Evolutionary conservation across 2,329 filamentous ascomycete genomes (phyloP).

Genomic region (Mycosphaerella sp.): DNA sequence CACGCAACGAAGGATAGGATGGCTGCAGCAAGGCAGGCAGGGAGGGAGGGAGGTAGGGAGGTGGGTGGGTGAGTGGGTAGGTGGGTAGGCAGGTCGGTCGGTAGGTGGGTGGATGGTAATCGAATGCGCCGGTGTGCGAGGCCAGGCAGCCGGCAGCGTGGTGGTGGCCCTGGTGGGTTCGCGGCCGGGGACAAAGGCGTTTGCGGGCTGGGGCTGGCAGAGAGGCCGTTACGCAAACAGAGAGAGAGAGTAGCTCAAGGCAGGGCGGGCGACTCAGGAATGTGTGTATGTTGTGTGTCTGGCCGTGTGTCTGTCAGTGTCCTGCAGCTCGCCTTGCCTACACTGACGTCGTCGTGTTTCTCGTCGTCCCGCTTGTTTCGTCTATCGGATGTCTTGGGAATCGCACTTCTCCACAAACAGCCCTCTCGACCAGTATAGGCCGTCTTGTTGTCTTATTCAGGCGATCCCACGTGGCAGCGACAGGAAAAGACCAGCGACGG

Average conservation of each 20-base stretch:
- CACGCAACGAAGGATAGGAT: background rate
- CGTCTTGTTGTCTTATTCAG: background rate
- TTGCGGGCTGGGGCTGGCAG: background rate
- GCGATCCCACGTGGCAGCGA: slow-evolving; percentile 7
- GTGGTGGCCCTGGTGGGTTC: background rate
- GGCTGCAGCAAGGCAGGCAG: background rate
- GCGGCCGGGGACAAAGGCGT: background rate
- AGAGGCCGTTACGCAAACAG: slow-evolving; percentile 10
- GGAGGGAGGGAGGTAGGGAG: no score
- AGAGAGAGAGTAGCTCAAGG: background rate
- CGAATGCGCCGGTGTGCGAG: background rate
- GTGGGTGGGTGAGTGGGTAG: no score
- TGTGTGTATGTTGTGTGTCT: background rate
- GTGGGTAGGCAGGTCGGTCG: no score
- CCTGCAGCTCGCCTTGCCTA: background rate
- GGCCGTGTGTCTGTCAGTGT: no score
- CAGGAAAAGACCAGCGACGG: slow-evolving; percentile 5
- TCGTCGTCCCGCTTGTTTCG: background rate
- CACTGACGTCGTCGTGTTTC: background rate
- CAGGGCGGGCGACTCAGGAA: background rate
- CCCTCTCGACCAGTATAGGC: background rate
- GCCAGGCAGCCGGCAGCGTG: no score
- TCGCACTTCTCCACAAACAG: slow-evolving; percentile 2
- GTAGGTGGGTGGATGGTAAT: no score
- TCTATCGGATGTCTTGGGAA: slow-evolving; percentile 2